Base-by-base conservation (phyloP, 345 rosid genomes). In the Cochlearia excelsa region DNA sequence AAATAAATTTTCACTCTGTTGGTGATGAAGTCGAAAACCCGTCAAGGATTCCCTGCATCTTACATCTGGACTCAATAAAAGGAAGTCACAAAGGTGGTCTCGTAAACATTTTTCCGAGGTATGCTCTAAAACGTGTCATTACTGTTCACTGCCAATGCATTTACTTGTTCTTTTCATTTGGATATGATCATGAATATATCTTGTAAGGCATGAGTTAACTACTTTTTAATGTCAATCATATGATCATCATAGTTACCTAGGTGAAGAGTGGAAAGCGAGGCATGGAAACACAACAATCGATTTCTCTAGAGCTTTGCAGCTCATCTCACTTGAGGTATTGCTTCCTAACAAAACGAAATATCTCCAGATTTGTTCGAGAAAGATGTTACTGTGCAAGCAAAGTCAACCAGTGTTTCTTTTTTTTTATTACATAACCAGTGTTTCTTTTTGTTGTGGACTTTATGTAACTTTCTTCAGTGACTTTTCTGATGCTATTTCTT, bases 11-110 rank as follows among this genome's bases (percentile, higher is more conserved):
- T 30, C 65, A 35, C 61, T 61, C 63, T 71, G 65, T 80, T 83
- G 91, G 75, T 65, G 80, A 56, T 59, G 79, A 78, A 39, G 59
- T 70, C 34, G 71, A 61, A 59, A 61, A 77, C 50, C 73, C 78
- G 9, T 55, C 46, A 54, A 86, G 74, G 58, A 75, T 80, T 42
- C 92, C 95, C 38, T 89, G 97, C 67, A 82, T 93, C 68, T 75
- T 93, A 81, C 97, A 93, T 72, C 84, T 93, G 94, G 90, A 93
- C 72, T 89, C 99, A 35, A 89, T 93, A 61, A 83, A 72, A 82
- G 99, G 99, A 79, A 89, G 90, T 70, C 99, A 89, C 64, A 75
- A 82, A 40, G 73, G 62, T 54, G 97, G 95, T 51, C 94, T 93
- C 46, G 80, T 83, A 74, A 80, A 82, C 68, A 86, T 93, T 67